Evolutionary conservation across 75 land plant genomes (phyloP).

Genomic region (Ceratopteris richardii): DNA sequence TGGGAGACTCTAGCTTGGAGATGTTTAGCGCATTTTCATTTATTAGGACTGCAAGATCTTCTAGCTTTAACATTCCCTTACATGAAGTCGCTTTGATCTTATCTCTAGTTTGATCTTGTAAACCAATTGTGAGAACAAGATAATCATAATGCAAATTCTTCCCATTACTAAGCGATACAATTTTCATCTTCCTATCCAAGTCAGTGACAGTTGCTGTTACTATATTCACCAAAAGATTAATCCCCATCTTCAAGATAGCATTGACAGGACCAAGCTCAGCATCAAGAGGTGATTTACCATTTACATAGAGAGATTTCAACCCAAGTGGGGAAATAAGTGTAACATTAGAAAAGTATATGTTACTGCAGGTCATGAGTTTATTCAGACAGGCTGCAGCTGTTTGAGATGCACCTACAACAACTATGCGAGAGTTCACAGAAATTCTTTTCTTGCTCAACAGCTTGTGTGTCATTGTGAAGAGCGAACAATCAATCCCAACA

Average conservation of each 20-base stretch:
- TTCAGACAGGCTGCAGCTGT: slow-evolving; percentile 18
- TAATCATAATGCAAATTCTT: slow-evolving; percentile 10
- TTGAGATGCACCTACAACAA: slow-evolving; percentile 17
- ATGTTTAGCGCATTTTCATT: slow-evolving; percentile 1
- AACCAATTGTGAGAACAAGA: slow-evolving; percentile 12
- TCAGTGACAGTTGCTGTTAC: slow-evolving; percentile 1
- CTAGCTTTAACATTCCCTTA: slow-evolving; percentile 13
- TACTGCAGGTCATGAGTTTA: slow-evolving; percentile 2
- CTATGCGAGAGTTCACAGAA: slow-evolving; percentile 14
- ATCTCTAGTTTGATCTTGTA: slow-evolving; percentile 21
- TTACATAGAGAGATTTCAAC: not conserved
- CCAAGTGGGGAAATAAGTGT: slow-evolving; percentile 18
- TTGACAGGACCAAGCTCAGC: slow-evolving; percentile 13
- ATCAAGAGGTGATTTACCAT: slow-evolving; percentile 1
- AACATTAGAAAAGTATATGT: slow-evolving; percentile 14
- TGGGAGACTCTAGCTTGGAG: not conserved
- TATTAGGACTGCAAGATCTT: slow-evolving; percentile 5
- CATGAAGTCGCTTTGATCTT: slow-evolving; percentile 4
- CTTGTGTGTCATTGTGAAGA: slow-evolving; percentile 15
- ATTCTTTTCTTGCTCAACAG: slow-evolving; percentile 10
- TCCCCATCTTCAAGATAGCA: slow-evolving; percentile 14
- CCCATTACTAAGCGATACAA: slow-evolving; percentile 1
- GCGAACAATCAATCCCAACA: slow-evolving; percentile 18
- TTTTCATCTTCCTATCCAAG: slow-evolving; percentile 6
- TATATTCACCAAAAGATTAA: slow-evolving; percentile 12